These are phyloP conservation scores for Pyrenochaeta sp. DNA, from an alignment of 2,329 filamentous ascomycete species.

Conservation along the genomic window DNA sequence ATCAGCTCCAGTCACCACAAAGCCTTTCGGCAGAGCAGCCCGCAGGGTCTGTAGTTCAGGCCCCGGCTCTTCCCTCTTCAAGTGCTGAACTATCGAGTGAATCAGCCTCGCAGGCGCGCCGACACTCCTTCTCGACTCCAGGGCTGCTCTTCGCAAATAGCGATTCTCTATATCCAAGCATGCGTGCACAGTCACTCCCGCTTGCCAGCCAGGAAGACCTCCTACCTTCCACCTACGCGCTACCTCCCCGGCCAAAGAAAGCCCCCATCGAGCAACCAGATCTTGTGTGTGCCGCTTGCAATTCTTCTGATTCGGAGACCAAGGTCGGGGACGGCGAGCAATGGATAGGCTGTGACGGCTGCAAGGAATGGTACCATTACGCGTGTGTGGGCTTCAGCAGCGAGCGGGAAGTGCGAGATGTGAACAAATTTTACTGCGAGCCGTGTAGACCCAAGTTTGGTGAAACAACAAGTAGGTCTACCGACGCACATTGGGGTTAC, in stretches of 20 bases:
- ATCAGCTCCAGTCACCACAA: conserved; percentile 45
- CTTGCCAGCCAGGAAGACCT: conserved; percentile 24
- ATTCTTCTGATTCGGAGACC: conserved; percentile 61
- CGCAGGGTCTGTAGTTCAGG: conserved; percentile 12
- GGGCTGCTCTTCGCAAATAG: conserved; percentile 10
- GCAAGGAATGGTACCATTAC: conserved; percentile 73
- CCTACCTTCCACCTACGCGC: conserved; percentile 14
- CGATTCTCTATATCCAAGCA: conserved; percentile 6
- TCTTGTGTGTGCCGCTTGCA: conserved; percentile 64
- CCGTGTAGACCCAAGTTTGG: conserved; percentile 67
- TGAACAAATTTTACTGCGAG: conserved; percentile 72
- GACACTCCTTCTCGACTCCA: conserved; percentile 40
- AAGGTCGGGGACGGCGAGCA: conserved; percentile 62
- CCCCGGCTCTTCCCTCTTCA: conserved; percentile 8
- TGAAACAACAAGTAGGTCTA: conserved; percentile 64
- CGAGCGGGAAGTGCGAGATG: conserved; percentile 68
- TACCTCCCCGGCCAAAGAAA: conserved; percentile 14
- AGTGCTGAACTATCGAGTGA: conserved; percentile 12
- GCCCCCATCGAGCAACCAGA: conserved; percentile 43
- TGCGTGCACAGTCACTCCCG: conserved; percentile 44
- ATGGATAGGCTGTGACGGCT: conserved; percentile 74
- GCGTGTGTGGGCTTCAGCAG: conserved; percentile 71
- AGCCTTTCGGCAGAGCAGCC: conserved; percentile 38
- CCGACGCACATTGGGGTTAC: conserved; percentile 28
- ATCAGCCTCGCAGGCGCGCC: conserved; percentile 24